Percentiles rank a stretch among this genome's conserved stretches.
Evolutionary conservation across 2,329 filamentous ascomycete genomes (phyloP).

Genomic region (Amylocarpus encephaloides): DNA sequence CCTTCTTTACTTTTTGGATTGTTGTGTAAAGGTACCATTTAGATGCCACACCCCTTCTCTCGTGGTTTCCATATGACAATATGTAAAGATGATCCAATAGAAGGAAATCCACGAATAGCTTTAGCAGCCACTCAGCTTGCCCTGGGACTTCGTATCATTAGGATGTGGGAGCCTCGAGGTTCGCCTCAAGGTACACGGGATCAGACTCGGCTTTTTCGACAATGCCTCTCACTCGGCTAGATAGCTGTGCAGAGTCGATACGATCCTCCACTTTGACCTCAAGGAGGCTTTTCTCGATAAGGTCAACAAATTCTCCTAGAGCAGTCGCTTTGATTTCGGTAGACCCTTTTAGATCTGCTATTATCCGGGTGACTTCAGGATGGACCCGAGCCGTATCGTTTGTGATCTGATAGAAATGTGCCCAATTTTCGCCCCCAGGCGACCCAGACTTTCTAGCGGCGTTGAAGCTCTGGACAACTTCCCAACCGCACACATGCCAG

Average conservation of each 20-base stretch:
- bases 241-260: background rate
- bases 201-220: background rate
- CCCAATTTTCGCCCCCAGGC: background rate
- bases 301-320: background rate
- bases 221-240: background rate
- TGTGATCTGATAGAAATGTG: background rate
- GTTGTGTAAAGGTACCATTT: too few relatives aligned
- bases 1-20: too few relatives aligned
- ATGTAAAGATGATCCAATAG: too few relatives aligned
- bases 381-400: background rate
- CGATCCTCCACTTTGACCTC: background rate
- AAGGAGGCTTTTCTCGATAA: background rate
- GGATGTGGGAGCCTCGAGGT: too few relatives aligned
- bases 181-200: background rate
- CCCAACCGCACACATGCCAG: constrained; percentile 6
- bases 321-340: background rate
- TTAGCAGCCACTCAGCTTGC: too few relatives aligned
- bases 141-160: too few relatives aligned
- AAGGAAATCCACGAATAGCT: too few relatives aligned
- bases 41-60: too few relatives aligned
- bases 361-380: background rate
- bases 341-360: background rate
- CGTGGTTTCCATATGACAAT: too few relatives aligned
- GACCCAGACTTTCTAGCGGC: background rate
- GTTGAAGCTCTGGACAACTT: background rate